phyloP scores from a whole-genome alignment of 345 rosid species.

The Murraya koenigii region DNA sequence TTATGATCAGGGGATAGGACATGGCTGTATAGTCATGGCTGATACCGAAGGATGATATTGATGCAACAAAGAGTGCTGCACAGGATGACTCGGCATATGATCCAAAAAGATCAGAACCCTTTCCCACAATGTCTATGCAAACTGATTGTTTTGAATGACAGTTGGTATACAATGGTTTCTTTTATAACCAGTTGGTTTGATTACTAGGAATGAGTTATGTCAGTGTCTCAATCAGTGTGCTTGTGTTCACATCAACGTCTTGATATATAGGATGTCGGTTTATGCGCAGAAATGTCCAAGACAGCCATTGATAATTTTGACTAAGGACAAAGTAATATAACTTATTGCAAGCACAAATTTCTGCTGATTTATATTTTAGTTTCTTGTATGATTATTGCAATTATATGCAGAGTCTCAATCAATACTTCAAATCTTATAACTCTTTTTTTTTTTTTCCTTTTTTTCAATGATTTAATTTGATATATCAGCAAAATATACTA shows the following conservation, averaged over 20 bases:
- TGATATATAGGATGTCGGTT: constrained; percentile 4
- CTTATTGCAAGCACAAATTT: background rate
- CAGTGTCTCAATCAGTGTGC: constrained; percentile 16
- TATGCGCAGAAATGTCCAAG: background rate
- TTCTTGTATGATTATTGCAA: background rate
- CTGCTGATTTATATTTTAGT: background rate
- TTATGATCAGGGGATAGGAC: constrained; percentile 56
- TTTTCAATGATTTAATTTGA: background rate
- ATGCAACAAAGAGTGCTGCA: constrained; percentile 71
- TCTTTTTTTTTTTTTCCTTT: background rate
- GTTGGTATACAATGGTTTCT: constrained; percentile 17
- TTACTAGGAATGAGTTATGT: constrained; percentile 23
- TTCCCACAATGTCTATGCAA: constrained; percentile 57
- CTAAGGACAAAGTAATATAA: background rate
- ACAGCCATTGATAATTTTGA: background rate
- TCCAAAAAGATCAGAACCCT: constrained; percentile 70
- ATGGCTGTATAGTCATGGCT: constrained; percentile 56
- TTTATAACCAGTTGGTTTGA: constrained; percentile 34
- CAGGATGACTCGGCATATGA: constrained; percentile 74
- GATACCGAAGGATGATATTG: constrained; percentile 57
- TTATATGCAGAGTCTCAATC: background rate
- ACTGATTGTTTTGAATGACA: constrained; percentile 49
- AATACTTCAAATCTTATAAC: background rate
- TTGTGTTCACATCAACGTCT: constrained; percentile 8
- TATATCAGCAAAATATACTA: background rate